Evolutionary conservation across 2,329 filamentous ascomycete genomes (phyloP).

Genomic region (Akanthomyces lecanii): DNA sequence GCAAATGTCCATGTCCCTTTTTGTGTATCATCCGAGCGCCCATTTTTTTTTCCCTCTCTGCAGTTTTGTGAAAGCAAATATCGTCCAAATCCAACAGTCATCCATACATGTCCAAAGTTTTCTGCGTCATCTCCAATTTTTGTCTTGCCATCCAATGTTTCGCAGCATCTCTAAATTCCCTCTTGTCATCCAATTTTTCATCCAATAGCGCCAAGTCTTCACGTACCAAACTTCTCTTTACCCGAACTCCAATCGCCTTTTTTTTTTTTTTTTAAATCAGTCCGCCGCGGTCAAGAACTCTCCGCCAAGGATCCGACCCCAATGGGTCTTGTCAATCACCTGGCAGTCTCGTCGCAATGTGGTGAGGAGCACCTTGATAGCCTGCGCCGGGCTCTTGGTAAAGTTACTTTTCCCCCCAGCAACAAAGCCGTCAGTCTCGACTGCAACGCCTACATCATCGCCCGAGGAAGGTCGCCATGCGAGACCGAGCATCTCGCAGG

Average conservation of each 20-base stretch:
- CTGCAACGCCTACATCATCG: slow-evolving; percentile 18
- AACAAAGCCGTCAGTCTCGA: slow-evolving; percentile 33
- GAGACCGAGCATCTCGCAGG: slow-evolving; percentile 51
- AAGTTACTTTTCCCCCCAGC: slow-evolving; percentile 19
- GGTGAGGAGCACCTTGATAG: slow-evolving; percentile 34
- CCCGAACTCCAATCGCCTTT: not conserved
- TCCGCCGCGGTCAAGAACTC: slow-evolving; percentile 23
- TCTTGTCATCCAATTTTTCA: not conserved
- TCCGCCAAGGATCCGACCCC: slow-evolving; percentile 36
- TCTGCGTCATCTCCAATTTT: not conserved
- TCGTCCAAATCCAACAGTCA: not conserved
- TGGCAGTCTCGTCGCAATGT: slow-evolving; percentile 35
- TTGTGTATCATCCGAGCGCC: not conserved
- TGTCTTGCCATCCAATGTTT: not conserved
- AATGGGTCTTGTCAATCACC: slow-evolving; percentile 38
- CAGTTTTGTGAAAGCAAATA: too few species aligned
- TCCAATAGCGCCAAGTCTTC: too few species aligned
- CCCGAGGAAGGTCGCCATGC: slow-evolving; percentile 26
- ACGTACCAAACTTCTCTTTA: not conserved
- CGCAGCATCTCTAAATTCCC: too few species aligned
- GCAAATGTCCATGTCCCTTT: not conserved
- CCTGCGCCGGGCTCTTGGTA: slow-evolving; percentile 31
- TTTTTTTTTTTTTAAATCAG: slow-evolving; percentile 4
- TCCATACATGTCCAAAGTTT: not conserved
- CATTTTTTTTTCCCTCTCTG: too few species aligned